Evolutionary conservation across 2,329 filamentous ascomycete species (phyloP).

Genomic region (Cladosporium sp.): DNA sequence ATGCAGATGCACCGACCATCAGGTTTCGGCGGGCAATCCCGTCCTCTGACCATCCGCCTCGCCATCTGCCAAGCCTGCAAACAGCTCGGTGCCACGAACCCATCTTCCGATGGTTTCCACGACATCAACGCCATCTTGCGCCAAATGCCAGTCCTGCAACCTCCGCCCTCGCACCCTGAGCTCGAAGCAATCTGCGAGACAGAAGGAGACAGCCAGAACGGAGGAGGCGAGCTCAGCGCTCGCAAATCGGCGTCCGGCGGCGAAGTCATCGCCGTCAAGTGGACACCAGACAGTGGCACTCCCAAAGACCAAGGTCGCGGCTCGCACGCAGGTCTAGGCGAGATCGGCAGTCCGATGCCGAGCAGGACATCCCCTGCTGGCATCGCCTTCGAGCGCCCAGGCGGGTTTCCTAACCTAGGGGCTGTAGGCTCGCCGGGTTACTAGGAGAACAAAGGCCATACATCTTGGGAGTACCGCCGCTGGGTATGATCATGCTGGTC

Average conservation of each 20-base stretch:
- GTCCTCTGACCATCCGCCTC: constrained; percentile 68
- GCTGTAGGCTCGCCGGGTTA: constrained; percentile 24
- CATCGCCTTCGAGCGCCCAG: constrained; percentile 28
- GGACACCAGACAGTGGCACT: constrained; percentile 36
- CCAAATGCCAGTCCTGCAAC: constrained; percentile 62
- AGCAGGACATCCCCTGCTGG: constrained; percentile 42
- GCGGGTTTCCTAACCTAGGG: constrained; percentile 30
- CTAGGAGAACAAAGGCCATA: not conserved
- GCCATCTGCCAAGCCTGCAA: constrained; percentile 79
- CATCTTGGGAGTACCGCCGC: not conserved
- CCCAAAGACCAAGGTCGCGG: constrained; percentile 31
- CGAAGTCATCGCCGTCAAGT: constrained; percentile 46
- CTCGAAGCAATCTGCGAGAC: constrained; percentile 86
- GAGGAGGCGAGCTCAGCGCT: constrained; percentile 85
- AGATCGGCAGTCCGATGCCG: constrained; percentile 51
- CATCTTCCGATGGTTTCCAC: constrained; percentile 59
- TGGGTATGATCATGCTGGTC: not conserved
- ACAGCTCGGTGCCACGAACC: constrained; percentile 49
- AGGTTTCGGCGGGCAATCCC: constrained; percentile 31
- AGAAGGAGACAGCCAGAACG: constrained; percentile 81
- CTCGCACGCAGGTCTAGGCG: constrained; percentile 40
- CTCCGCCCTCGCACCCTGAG: constrained; percentile 62
- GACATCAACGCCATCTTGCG: constrained; percentile 63
- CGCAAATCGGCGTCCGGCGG: constrained; percentile 31
- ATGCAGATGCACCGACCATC: constrained; percentile 48